These are phyloP conservation scores for Camelina laxa DNA, from an alignment of 345 rosid genomes.

Conservation along the genomic window DNA sequence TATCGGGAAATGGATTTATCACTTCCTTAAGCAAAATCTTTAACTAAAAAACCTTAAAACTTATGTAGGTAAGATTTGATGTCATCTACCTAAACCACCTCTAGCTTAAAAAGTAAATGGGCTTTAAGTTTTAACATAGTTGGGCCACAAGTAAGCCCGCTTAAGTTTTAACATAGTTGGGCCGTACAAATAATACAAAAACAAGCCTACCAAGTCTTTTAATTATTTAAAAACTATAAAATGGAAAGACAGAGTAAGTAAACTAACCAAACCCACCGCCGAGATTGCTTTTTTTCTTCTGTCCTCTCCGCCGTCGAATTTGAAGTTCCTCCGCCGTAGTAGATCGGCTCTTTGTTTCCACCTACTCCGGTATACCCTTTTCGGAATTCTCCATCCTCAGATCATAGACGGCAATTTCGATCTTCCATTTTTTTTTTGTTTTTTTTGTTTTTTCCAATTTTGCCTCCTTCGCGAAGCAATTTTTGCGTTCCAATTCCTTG, in stretches of 20 bases:
- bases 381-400: neutral
- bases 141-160: neutral
- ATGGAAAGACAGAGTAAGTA: neutral
- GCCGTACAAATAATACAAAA: slow-evolving; percentile 19
- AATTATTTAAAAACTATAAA: neutral
- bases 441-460: no score
- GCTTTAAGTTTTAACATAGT: no score
- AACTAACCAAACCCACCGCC: neutral
- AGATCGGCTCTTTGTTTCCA: slow-evolving; percentile 9
- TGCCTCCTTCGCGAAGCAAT: slow-evolving; percentile 21
- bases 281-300: slow-evolving; percentile 14
- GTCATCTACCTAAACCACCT: no score
- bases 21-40: neutral
- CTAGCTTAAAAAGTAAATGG: no score
- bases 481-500: slow-evolving; percentile 10
- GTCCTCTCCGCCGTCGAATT: neutral
- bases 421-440: neutral
- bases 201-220: neutral
- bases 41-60: neutral
- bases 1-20: neutral
- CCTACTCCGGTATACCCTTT: neutral
- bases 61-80: no score
- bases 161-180: neutral
- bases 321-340: slow-evolving; percentile 29
- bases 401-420: neutral